phyloP scores from a whole-genome alignment of 1,284 basidiomycete genomes.

The Megacollybia platyphylla region DNA sequence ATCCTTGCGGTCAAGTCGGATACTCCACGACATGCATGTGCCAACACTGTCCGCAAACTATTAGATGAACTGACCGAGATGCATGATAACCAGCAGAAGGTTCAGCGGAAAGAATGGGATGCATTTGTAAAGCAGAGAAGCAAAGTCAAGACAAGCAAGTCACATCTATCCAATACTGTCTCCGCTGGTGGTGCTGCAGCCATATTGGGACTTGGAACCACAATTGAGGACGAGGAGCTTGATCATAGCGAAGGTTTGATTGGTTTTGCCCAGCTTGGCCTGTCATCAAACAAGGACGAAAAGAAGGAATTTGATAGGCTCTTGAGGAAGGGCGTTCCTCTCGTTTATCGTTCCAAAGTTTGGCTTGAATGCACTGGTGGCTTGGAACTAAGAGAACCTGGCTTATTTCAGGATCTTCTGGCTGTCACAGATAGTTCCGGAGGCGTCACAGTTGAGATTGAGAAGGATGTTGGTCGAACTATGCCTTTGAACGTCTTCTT shows the following conservation, averaged over 20 bases:
- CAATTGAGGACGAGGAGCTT: slow-evolving; percentile 56
- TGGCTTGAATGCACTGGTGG: slow-evolving; percentile 92
- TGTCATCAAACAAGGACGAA: slow-evolving; percentile 63
- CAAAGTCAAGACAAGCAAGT: slow-evolving; percentile 28
- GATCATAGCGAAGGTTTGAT: slow-evolving; percentile 68
- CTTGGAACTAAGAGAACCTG: slow-evolving; percentile 85
- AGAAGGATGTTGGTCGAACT: slow-evolving; percentile 88
- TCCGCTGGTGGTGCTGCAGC: slow-evolving; percentile 28
- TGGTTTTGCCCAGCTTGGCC: slow-evolving; percentile 80
- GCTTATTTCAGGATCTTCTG: slow-evolving; percentile 79
- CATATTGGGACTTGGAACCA: slow-evolving; percentile 51
- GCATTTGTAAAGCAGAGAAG: slow-evolving; percentile 65
- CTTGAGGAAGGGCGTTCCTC: slow-evolving; percentile 77
- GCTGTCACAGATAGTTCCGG: slow-evolving; percentile 40
- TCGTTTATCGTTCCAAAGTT: slow-evolving; percentile 78
- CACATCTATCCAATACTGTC: slow-evolving; percentile 14
- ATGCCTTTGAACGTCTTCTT: slow-evolving; percentile 98
- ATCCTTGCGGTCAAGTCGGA: slow-evolving; percentile 42
- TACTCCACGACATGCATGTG: slow-evolving; percentile 60
- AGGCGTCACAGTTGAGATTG: slow-evolving; percentile 72
- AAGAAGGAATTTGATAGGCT: slow-evolving; percentile 71
- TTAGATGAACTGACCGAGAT: slow-evolving; percentile 76
- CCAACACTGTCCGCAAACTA: slow-evolving; percentile 65
- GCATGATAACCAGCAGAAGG: slow-evolving; percentile 73
- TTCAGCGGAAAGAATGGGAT: slow-evolving; percentile 80